Evolutionary conservation across 192 early-diverging fungal species (phyloP).

Genomic region (Linnemannia elongata): DNA sequence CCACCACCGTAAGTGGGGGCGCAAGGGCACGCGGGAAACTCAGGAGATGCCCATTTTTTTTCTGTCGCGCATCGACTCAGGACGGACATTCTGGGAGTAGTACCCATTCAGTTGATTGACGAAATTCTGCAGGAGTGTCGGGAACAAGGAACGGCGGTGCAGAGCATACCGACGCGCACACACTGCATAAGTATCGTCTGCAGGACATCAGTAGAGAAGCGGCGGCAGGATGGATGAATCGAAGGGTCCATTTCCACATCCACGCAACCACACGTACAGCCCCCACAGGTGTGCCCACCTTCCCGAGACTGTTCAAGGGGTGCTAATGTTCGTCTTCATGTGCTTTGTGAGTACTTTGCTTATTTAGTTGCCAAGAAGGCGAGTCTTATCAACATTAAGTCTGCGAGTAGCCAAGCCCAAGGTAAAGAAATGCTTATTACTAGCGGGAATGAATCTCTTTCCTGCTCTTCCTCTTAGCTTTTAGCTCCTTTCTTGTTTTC

Average conservation of each 20-base stretch:
- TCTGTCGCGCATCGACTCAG: neutral
- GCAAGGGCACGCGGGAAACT: neutral
- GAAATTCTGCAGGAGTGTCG: neutral
- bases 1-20: neutral
- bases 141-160: neutral
- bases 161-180: too few relatives aligned
- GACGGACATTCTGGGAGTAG: neutral
- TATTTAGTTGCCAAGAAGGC: conserved; percentile 29
- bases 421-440: conserved; percentile 15
- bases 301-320: neutral
- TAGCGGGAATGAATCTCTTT: neutral
- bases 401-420: conserved; percentile 44
- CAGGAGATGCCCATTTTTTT: neutral
- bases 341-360: neutral
- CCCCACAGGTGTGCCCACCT: neutral
- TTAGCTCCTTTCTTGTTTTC: neutral
- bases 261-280: too few relatives aligned
- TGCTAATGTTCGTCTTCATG: neutral
- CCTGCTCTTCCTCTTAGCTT: neutral
- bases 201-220: too few relatives aligned
- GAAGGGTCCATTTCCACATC: too few relatives aligned
- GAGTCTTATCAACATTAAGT: conserved; percentile 38
- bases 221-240: too few relatives aligned
- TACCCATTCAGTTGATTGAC: neutral
- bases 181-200: too few relatives aligned